A percentile compares a stretch with the other conserved stretches of the same genome.
phyloP scores from a whole-genome alignment of 257 asterid species.

The Ilex aquifolium region DNA sequence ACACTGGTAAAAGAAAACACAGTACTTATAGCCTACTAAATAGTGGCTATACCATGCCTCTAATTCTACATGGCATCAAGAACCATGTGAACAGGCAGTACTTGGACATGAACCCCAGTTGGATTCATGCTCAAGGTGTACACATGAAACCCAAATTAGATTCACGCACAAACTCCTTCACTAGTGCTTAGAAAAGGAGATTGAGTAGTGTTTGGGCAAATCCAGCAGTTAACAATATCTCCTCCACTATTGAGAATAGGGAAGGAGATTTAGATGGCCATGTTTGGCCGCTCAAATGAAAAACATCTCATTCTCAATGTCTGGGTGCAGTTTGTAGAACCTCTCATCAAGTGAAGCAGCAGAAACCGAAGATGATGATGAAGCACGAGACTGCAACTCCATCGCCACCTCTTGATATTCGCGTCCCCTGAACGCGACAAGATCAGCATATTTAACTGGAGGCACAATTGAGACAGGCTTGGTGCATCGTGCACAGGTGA shows the following conservation, averaged over 20 bases:
- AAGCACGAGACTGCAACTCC: constrained; percentile 16
- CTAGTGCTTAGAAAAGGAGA: constrained; percentile 25
- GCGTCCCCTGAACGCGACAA: constrained; percentile 72
- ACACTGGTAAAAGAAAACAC: too few species aligned
- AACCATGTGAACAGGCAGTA: too few species aligned
- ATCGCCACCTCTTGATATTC: constrained; percentile 46
- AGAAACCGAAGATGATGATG: constrained; percentile 6
- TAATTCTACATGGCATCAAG: too few species aligned
- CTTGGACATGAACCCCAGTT: neutral
- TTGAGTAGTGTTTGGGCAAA: constrained; percentile 6
- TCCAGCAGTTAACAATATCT: neutral
- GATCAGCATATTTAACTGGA: constrained; percentile 70
- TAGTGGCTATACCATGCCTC: too few species aligned
- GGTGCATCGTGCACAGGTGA: constrained; percentile 65
- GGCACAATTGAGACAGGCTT: constrained; percentile 78
- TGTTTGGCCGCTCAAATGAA: constrained; percentile 28
- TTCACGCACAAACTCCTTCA: constrained; percentile 69
- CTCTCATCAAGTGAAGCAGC: constrained; percentile 28
- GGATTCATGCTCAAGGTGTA: too few species aligned
- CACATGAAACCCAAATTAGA: too few species aligned
- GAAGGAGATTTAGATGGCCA: constrained; percentile 1
- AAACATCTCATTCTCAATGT: constrained; percentile 45
- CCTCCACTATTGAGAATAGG: neutral
- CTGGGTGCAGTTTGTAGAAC: constrained; percentile 33
- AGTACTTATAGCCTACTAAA: too few species aligned